A percentile compares a stretch with the other conserved stretches of the same genome.
These are phyloP conservation scores for Rhizophagus clarus DNA, from an alignment of 192 early-diverging fungal genomes.

Conservation along the genomic window DNA sequence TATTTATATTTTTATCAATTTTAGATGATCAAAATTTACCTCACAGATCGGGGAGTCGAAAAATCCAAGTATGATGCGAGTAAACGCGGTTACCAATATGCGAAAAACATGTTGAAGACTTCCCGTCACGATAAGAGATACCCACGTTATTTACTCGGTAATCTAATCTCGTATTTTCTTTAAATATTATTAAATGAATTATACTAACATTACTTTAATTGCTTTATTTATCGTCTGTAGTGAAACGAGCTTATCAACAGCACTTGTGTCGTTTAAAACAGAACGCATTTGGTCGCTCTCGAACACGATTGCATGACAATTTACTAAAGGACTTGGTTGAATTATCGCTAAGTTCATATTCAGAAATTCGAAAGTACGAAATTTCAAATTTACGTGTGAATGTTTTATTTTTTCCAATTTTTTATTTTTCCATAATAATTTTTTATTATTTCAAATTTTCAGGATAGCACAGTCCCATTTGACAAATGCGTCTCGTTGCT, in stretches of 20 bases:
- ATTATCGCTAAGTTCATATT: conserved; percentile 56
- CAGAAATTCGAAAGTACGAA: conserved; percentile 60
- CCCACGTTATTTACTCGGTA: conserved; percentile 53
- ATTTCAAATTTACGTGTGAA: neutral
- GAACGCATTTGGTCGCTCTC: conserved; percentile 52
- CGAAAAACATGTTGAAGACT: conserved; percentile 49
- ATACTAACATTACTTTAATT: neutral
- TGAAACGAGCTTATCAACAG: conserved; percentile 51
- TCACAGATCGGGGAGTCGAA: conserved; percentile 60
- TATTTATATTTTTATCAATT: neutral
- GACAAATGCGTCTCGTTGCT: conserved; percentile 49
- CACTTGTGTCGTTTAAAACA: conserved; percentile 60
- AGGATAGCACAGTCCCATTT: conserved; percentile 55
- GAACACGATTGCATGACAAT: conserved; percentile 52
- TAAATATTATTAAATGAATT: neutral
- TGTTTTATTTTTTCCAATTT: neutral
- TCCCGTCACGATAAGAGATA: conserved; percentile 53
- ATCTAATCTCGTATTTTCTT: neutral
- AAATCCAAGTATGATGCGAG: conserved; percentile 48
- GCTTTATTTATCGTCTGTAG: neutral
- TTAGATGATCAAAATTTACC: conserved; percentile 45
- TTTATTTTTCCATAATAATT: neutral
- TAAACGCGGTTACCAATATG: conserved; percentile 57
- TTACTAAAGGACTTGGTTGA: conserved; percentile 58
- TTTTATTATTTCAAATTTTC: neutral